phyloP scores from a whole-genome alignment of 805 yeast species.

The Hanseniaspora hatyaiensis region DNA sequence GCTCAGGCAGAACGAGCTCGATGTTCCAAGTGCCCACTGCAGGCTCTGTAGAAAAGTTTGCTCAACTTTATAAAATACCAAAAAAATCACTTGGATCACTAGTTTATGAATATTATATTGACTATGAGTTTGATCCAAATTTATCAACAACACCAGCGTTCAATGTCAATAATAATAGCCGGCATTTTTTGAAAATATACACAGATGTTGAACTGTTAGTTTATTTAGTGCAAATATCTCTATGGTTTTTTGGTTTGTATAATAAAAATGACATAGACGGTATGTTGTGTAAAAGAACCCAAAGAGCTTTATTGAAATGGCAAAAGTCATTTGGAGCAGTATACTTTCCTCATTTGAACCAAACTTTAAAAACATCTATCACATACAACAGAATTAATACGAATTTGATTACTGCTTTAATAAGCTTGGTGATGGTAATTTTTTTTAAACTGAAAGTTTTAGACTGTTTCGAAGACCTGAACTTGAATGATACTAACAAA shows the following conservation, averaged over 20 bases:
- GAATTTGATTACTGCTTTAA: constrained; percentile 43
- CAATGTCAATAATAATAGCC: constrained; percentile 16
- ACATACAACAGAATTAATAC: constrained; percentile 12
- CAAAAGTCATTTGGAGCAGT: constrained; percentile 63
- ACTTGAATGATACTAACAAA: constrained; percentile 28
- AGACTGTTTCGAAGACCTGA: constrained; percentile 44
- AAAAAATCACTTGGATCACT: constrained; percentile 26
- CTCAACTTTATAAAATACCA: constrained; percentile 56
- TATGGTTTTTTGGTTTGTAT: constrained; percentile 65
- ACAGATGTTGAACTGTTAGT: constrained; percentile 67
- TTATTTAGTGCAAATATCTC: constrained; percentile 54
- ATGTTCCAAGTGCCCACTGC: constrained; percentile 60
- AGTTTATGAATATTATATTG: constrained; percentile 19
- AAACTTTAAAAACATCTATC: constrained; percentile 9
- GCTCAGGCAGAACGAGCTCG: constrained; percentile 77
- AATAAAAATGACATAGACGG: constrained; percentile 72
- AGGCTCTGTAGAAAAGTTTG: constrained; percentile 70
- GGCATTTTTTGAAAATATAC: constrained; percentile 28
- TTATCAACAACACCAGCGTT: not conserved
- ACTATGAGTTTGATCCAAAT: not conserved
- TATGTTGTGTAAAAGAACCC: constrained; percentile 65
- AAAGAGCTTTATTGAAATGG: constrained; percentile 62
- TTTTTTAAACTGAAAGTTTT: constrained; percentile 52
- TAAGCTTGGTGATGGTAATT: constrained; percentile 65
- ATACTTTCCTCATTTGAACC: constrained; percentile 24